A percentile compares a stretch with the other conserved stretches of the same genome.
Conservation (phyloP, 2,329 filamentous ascomycete species). For the Sarocladium kiliense region DNA sequence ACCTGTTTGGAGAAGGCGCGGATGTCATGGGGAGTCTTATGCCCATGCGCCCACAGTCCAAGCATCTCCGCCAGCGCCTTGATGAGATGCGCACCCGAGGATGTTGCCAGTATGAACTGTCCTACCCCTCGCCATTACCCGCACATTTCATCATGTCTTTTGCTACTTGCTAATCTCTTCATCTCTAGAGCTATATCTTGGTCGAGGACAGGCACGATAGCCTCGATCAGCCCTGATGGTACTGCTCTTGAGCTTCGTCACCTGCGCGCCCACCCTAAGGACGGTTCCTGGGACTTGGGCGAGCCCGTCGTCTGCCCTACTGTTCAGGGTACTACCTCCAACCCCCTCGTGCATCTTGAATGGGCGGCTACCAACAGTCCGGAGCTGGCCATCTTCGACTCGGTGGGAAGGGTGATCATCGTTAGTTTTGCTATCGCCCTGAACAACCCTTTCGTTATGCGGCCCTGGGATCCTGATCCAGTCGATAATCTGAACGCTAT, state of each 20-base stretch:
- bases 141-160: no score
- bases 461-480: conserved; percentile 60
- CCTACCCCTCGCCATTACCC: conserved; percentile 14
- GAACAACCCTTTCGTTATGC: conserved; percentile 62
- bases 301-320: conserved; percentile 62
- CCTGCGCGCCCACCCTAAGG: conserved; percentile 61
- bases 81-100: conserved; percentile 72
- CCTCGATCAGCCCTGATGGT: conserved; percentile 70
- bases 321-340: conserved; percentile 57
- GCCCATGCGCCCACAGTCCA: conserved; percentile 38
- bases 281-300: conserved; percentile 72
- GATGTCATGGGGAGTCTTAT: conserved; percentile 38
- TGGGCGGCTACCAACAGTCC: conserved; percentile 71
- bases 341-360: conserved; percentile 70
- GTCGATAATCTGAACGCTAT: conserved; percentile 71
- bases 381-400: conserved; percentile 80
- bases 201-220: conserved; percentile 84
- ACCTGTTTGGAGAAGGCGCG: conserved; percentile 70
- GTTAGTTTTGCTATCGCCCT: conserved; percentile 66
- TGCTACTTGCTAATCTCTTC: background rate
- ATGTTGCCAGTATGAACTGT: conserved; percentile 69
- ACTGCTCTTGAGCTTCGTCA: conserved; percentile 66
- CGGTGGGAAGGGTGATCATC: conserved; percentile 70
- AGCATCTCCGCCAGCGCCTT: conserved; percentile 65
- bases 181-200: conserved; percentile 67